Evolutionary conservation across 345 rosid genomes (phyloP).

Genomic region (Diplotaxis tenuifolia): DNA sequence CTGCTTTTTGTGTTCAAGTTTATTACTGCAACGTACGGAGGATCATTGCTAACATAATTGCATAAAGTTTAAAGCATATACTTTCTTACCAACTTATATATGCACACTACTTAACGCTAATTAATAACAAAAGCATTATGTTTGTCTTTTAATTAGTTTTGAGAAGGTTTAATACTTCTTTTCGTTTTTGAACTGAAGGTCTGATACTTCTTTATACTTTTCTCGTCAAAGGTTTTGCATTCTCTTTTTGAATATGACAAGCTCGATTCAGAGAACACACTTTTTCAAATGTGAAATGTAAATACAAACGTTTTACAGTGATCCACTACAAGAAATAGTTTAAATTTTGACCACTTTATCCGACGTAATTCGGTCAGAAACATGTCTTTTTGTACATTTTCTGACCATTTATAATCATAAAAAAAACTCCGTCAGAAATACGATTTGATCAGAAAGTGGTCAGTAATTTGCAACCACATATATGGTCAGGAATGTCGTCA

Average conservation of each 20-base stretch:
- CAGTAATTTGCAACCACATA: not conserved
- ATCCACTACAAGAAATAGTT: too few species aligned
- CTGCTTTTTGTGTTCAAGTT: constrained; percentile 2
- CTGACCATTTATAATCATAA: not conserved
- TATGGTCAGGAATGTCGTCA: not conserved
- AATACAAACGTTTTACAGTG: not conserved
- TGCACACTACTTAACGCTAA: not conserved
- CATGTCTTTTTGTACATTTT: not conserved
- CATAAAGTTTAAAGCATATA: not conserved
- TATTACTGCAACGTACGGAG: not conserved
- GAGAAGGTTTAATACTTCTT: not conserved
- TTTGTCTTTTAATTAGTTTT: not conserved
- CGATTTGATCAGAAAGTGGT: not conserved
- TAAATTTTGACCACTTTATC: too few species aligned
- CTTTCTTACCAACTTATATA: not conserved
- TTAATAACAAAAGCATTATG: not conserved
- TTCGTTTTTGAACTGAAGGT: not conserved
- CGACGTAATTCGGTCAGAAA: not conserved
- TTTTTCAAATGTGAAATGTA: not conserved
- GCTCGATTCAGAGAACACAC: not conserved
- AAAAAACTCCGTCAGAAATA: not conserved
- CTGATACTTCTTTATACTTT: not conserved
- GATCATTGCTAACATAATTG: not conserved
- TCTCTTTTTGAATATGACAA: not conserved
- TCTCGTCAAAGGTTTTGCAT: not conserved